Percentiles rank a stretch among this genome's conserved stretches.
Conservation (phyloP, 495 filamentous ascomycete genomes). For the Evansstolkia leycettana region DNA sequence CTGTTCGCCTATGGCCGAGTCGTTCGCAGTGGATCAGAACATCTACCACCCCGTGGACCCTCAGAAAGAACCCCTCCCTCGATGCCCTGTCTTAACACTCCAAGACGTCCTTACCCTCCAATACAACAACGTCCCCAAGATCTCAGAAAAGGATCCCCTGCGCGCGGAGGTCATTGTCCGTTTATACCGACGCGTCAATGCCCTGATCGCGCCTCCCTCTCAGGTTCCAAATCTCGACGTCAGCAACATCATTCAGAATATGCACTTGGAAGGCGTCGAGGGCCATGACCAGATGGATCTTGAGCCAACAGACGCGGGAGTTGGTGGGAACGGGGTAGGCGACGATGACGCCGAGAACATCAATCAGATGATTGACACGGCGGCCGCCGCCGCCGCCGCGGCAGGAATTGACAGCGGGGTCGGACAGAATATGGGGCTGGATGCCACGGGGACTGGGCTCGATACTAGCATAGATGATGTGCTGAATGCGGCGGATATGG, state of each 20-base stretch:
- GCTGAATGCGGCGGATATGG: conserved; percentile 35
- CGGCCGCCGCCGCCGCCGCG: conserved; percentile 21
- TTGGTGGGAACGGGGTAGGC: conserved; percentile 8
- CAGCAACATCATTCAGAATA: conserved; percentile 30
- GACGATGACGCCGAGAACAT: conserved; percentile 27
- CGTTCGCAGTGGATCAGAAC: conserved; percentile 31
- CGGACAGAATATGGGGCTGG: conserved; percentile 20
- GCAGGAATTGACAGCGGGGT: conserved; percentile 13
- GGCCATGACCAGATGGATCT: conserved; percentile 24
- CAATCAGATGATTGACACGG: conserved; percentile 36
- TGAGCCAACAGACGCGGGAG: conserved; percentile 10
- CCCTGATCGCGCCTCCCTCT: conserved; percentile 31
- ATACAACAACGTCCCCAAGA: conserved; percentile 47
- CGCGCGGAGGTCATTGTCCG: conserved; percentile 65
- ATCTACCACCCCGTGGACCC: conserved; percentile 26
- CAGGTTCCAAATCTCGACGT: conserved; percentile 30
- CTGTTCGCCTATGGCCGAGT: conserved; percentile 51
- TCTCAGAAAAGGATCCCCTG: conserved; percentile 46
- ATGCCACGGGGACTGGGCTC: conserved; percentile 14
- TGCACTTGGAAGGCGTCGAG: conserved; percentile 24
- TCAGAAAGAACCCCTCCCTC: conserved; percentile 26
- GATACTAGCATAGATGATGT: conserved; percentile 35
- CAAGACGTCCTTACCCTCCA: conserved; percentile 58
- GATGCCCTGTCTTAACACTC: conserved; percentile 38
- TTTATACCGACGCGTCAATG: conserved; percentile 62